phyloP scores from a whole-genome alignment of 2,329 filamentous ascomycete genomes.

The Fusarium euwallaceae region DNA sequence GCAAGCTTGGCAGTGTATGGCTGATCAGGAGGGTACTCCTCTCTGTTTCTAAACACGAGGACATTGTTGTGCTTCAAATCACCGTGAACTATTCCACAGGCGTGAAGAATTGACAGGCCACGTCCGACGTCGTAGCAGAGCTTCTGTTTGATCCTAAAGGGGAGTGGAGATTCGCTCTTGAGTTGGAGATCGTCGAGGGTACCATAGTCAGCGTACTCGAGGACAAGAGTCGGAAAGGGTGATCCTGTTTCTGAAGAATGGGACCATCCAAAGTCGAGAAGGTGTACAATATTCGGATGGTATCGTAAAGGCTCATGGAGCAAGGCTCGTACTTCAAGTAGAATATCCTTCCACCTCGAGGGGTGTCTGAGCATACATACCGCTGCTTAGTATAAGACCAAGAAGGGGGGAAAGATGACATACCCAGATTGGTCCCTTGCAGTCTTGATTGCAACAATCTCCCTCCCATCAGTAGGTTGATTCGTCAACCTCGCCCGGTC shows the following conservation, averaged over 20 bases:
- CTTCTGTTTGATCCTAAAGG: constrained; percentile 7
- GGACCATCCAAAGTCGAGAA: constrained; percentile 7
- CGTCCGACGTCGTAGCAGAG: constrained; percentile 7
- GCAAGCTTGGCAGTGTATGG: constrained; percentile 8
- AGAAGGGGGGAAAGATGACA: neutral
- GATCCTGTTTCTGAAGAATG: constrained; percentile 4
- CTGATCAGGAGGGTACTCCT: neutral
- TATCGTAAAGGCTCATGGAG: constrained; percentile 6
- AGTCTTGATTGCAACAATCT: constrained; percentile 4
- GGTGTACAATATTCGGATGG: constrained; percentile 5
- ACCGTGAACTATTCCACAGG: constrained; percentile 6
- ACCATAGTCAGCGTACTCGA: constrained; percentile 4
- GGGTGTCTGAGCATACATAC: neutral
- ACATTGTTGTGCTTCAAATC: constrained; percentile 8
- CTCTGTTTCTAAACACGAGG: neutral
- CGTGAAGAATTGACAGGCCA: constrained; percentile 8
- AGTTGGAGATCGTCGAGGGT: constrained; percentile 3
- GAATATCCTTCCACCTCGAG: constrained; percentile 9
- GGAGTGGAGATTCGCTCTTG: neutral
- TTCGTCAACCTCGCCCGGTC: constrained; percentile 5
- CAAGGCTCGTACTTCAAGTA: constrained; percentile 6
- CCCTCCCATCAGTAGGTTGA: neutral
- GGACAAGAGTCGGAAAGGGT: constrained; percentile 2
- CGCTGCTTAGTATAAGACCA: neutral
- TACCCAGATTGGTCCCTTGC: constrained; percentile 8